Conservation (phyloP, 371 early-diverging fungal genomes). For the Blakeslea trispora region DNA sequence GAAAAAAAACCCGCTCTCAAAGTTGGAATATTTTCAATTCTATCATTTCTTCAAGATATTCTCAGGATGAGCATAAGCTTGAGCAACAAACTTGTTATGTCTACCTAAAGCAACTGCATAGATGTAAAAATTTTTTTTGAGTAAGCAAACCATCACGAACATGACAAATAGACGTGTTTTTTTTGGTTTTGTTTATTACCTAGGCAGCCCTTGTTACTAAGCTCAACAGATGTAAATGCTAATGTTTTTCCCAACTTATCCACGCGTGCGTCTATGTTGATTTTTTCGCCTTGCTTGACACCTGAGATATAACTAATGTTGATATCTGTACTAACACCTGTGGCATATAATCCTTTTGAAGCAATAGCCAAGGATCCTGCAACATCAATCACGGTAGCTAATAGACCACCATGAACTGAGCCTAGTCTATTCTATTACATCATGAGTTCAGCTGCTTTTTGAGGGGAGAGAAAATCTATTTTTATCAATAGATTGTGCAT, state of each 20-base stretch:
- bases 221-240: slow-evolving; percentile 60
- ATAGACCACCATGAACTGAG: slow-evolving; percentile 63
- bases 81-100: slow-evolving; percentile 66
- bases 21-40: too few species aligned
- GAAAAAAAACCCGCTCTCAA: too few species aligned
- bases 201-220: slow-evolving; percentile 44
- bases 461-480: too few species aligned
- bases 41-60: slow-evolving; percentile 29
- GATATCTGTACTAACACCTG: slow-evolving; percentile 68
- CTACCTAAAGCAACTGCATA: slow-evolving; percentile 58
- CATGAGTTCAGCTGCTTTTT: background rate
- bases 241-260: slow-evolving; percentile 65
- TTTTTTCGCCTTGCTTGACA: slow-evolving; percentile 55
- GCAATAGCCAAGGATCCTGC: slow-evolving; percentile 67
- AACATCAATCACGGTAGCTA: slow-evolving; percentile 59
- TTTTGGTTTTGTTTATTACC: slow-evolving; percentile 39
- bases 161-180: too few species aligned
- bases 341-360: slow-evolving; percentile 58
- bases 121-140: too few species aligned
- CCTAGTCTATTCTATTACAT: slow-evolving; percentile 55
- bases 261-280: slow-evolving; percentile 54
- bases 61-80: slow-evolving; percentile 45
- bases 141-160: too few species aligned
- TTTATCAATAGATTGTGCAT: too few species aligned
- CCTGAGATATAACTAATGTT: slow-evolving; percentile 61